phyloP scores from a whole-genome alignment of 2,329 filamentous ascomycete genomes.

The Colletotrichum musicola region DNA sequence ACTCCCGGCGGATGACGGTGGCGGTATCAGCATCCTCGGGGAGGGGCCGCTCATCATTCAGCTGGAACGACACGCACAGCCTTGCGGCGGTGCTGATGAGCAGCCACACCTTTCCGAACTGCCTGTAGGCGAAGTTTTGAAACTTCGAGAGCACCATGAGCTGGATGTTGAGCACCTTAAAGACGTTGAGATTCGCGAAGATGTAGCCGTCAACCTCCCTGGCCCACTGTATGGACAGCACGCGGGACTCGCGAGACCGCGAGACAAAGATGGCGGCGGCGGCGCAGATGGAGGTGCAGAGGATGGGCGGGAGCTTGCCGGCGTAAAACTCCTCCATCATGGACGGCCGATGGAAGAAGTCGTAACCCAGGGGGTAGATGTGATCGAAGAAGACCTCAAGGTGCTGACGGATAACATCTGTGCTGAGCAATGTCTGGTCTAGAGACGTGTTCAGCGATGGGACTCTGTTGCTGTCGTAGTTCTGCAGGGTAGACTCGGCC shows the following conservation, averaged over 20 bases:
- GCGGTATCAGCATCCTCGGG: not conserved
- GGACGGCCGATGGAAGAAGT: conserved; percentile 30
- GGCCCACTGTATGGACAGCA: not conserved
- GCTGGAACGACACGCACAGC: conserved; percentile 20
- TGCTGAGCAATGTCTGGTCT: conserved; percentile 17
- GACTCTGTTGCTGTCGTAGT: not conserved
- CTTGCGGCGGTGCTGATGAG: conserved; percentile 22
- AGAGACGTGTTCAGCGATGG: conserved; percentile 4
- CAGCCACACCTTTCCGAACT: conserved; percentile 30
- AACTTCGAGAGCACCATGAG: conserved; percentile 28
- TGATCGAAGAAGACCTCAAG: conserved; percentile 30
- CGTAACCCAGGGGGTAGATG: conserved; percentile 22
- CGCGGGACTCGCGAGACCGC: not conserved
- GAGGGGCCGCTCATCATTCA: conserved; percentile 19
- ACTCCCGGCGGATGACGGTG: conserved; percentile 8
- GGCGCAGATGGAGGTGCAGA: not conserved
- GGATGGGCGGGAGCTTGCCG: not conserved
- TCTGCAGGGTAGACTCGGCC: not conserved
- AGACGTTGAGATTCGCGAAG: conserved; percentile 16
- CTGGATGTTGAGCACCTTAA: conserved; percentile 19
- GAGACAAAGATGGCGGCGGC: conserved; percentile 12
- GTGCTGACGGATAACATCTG: conserved; percentile 27
- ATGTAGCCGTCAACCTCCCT: conserved; percentile 22
- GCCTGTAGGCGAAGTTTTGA: conserved; percentile 29
- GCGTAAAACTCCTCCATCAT: conserved; percentile 30